A percentile compares a stretch with the other conserved stretches of the same genome.
phyloP scores from a whole-genome alignment of 2,329 filamentous ascomycete species.

The Fusarium veterinarium region DNA sequence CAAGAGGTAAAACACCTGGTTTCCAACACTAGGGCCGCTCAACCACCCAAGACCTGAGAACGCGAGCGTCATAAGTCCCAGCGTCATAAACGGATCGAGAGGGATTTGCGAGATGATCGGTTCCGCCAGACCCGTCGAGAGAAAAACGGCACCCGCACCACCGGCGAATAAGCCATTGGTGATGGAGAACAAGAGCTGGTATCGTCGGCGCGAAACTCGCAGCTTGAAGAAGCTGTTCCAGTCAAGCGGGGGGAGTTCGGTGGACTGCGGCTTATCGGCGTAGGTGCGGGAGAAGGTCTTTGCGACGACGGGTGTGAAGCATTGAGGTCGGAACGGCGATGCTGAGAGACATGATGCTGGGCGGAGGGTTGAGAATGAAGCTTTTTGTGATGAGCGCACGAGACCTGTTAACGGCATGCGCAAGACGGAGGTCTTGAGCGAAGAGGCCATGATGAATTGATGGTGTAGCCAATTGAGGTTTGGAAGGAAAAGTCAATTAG shows the following conservation, averaged over 20 bases:
- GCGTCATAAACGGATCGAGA: constrained; percentile 86
- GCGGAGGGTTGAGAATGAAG: constrained; percentile 46
- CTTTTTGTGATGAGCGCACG: constrained; percentile 43
- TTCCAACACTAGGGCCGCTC: constrained; percentile 84
- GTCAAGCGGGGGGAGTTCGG: constrained; percentile 62
- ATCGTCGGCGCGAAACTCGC: constrained; percentile 84
- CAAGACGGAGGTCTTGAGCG: constrained; percentile 49
- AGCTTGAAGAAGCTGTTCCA: constrained; percentile 96
- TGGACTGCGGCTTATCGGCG: constrained; percentile 27
- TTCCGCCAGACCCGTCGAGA: constrained; percentile 80
- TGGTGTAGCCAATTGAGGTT: background rate
- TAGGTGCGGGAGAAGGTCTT: constrained; percentile 35
- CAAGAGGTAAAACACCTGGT: constrained; percentile 79
- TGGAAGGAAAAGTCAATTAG: constrained; percentile 7
- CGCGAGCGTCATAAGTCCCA: constrained; percentile 82
- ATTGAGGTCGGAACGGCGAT: constrained; percentile 34
- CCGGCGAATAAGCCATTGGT: constrained; percentile 72
- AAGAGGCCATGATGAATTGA: constrained; percentile 42
- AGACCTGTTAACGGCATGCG: constrained; percentile 44
- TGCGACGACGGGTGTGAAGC: constrained; percentile 21
- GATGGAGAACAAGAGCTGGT: constrained; percentile 83
- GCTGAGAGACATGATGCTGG: constrained; percentile 38
- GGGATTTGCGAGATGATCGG: constrained; percentile 76
- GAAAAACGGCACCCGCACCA: constrained; percentile 69
- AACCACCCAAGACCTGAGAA: constrained; percentile 90